Evolutionary conservation across 106 monocot genomes (phyloP).

Genomic region (Phalaenopsis equestris): DNA sequence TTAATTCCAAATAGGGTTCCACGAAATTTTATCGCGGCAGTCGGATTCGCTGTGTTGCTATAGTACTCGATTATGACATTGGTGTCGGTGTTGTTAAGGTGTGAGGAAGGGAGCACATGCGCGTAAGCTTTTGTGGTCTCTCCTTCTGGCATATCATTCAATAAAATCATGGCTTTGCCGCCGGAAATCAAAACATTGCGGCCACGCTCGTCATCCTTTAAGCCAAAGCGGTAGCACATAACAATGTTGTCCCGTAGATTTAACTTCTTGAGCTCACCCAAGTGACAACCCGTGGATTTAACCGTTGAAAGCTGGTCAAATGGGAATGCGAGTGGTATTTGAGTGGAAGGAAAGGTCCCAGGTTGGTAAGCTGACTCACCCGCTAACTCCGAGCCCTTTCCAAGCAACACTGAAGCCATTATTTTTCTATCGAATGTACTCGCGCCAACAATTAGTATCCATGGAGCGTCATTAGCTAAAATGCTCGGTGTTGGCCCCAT

Average conservation of each 20-base stretch:
- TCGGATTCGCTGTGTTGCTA: too few relatives aligned
- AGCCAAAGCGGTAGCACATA: not conserved
- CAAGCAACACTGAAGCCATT: slow-evolving; percentile 8
- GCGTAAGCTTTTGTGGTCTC: slow-evolving; percentile 12
- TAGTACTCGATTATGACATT: slow-evolving; percentile 14
- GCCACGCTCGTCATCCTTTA: not conserved
- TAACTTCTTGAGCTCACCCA: not conserved
- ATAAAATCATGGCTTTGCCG: slow-evolving; percentile 16
- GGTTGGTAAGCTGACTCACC: slow-evolving; percentile 17
- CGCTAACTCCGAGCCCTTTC: slow-evolving; percentile 4
- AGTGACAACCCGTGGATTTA: not conserved
- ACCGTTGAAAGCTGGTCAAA: not conserved
- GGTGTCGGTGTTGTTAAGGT: slow-evolving; percentile 12
- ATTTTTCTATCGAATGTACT: slow-evolving; percentile 13
- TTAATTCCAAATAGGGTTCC: slow-evolving; percentile 23
- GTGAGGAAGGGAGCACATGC: slow-evolving; percentile 31
- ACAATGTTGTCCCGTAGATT: slow-evolving; percentile 12
- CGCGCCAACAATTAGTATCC: slow-evolving; percentile 23
- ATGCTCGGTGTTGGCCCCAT: too few relatives aligned
- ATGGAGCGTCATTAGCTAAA: not conserved
- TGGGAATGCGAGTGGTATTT: slow-evolving; percentile 11
- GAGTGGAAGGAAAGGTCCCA: not conserved
- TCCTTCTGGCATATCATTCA: not conserved
- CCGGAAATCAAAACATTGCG: not conserved
- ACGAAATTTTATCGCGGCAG: slow-evolving; percentile 19